Conservation (phyloP, 345 rosid genomes). For the Kernera saxatilis region DNA sequence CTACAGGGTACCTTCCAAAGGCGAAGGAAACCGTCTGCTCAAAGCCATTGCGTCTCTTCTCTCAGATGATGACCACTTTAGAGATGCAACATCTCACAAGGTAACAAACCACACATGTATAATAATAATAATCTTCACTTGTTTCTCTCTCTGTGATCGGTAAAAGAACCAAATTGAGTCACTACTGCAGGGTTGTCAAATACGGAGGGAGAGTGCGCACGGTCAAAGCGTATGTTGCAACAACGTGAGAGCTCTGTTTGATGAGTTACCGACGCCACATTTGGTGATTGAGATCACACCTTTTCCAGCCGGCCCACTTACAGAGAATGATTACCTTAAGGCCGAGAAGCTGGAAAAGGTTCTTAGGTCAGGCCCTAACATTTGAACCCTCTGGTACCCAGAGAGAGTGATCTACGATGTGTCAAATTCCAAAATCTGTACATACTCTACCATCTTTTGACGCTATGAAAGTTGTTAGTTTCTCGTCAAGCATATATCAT, state of each 20-base stretch:
- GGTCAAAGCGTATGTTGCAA: conserved; percentile 97
- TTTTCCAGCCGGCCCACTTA: conserved; percentile 80
- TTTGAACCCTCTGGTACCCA: conserved; percentile 28
- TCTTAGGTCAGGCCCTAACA: conserved; percentile 69
- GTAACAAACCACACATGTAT: conserved; percentile 28
- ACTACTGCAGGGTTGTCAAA: conserved; percentile 78
- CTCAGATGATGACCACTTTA: conserved; percentile 84
- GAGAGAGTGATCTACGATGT: conserved; percentile 5
- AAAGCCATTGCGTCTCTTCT: conserved; percentile 79
- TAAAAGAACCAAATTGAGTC: neutral
- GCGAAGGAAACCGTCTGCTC: conserved; percentile 77
- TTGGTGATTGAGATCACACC: conserved; percentile 74
- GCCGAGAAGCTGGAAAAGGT: conserved; percentile 91
- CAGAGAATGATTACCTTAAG: conserved; percentile 72
- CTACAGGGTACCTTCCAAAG: conserved; percentile 81
- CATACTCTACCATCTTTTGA: conserved; percentile 29
- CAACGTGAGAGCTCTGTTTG: conserved; percentile 91
- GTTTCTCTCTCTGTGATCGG: neutral
- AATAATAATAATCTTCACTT: neutral
- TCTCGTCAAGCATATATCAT: neutral
- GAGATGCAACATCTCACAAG: conserved; percentile 89
- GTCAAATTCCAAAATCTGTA: conserved; percentile 35
- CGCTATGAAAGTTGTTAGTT: neutral
- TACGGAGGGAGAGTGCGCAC: conserved; percentile 90
- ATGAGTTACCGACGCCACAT: conserved; percentile 94